Evolutionary conservation across 306 rosid genomes (phyloP).

Genomic region (Mimosa bimucronata): DNA sequence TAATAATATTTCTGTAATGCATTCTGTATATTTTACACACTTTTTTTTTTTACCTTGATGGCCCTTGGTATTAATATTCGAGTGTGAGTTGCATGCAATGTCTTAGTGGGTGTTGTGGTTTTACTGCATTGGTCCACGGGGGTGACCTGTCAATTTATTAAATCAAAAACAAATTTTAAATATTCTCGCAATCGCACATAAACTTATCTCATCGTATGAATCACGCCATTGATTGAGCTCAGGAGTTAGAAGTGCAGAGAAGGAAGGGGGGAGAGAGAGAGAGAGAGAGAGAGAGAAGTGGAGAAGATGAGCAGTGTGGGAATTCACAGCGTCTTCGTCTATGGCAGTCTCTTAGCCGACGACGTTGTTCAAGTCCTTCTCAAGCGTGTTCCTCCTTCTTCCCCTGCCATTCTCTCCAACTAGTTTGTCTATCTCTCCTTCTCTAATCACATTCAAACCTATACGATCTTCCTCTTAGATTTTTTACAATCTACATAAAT

Average conservation of each 20-base stretch:
- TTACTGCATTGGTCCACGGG: no score
- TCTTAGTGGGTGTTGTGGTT: no score
- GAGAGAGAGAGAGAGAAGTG: background rate
- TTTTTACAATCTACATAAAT: background rate
- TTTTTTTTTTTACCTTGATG: no score
- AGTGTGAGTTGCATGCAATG: no score
- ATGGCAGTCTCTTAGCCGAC: conserved; percentile 82
- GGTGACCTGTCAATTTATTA: no score
- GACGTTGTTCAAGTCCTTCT: conserved; percentile 72
- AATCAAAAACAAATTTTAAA: conserved; percentile 61
- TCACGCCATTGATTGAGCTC: background rate
- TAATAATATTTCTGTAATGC: no score
- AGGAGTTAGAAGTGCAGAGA: background rate
- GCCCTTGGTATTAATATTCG: no score
- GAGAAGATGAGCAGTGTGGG: conserved; percentile 37
- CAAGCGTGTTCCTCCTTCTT: conserved; percentile 67
- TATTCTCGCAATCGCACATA: conserved; percentile 11
- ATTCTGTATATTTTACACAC: conserved; percentile 15
- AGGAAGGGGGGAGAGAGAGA: background rate
- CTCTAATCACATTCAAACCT: background rate
- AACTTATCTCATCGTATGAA: background rate
- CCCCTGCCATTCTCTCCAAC: conserved; percentile 60
- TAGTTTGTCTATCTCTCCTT: conserved; percentile 48
- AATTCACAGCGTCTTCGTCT: conserved; percentile 76
- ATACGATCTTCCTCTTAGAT: background rate